Conservation (phyloP, 2,329 filamentous ascomycete genomes). For the Epichloe coenophiala region DNA sequence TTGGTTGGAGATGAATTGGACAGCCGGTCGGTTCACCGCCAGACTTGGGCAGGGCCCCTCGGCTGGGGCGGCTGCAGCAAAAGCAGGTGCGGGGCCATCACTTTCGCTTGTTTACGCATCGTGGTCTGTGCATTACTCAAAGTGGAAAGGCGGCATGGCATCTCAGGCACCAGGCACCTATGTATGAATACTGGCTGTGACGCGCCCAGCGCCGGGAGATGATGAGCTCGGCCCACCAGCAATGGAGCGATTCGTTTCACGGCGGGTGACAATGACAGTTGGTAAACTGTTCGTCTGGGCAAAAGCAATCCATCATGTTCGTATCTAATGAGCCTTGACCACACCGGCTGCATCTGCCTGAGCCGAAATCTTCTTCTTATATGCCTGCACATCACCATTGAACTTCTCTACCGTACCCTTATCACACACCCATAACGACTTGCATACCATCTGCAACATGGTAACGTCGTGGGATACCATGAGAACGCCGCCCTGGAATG, state of each 20-base stretch:
- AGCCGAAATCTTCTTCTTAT: slow-evolving; percentile 90
- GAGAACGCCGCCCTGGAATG: slow-evolving; percentile 86
- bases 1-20: slow-evolving; percentile 12
- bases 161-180: slow-evolving; percentile 1
- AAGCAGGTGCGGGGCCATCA: slow-evolving; percentile 14
- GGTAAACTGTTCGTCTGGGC: too few species aligned
- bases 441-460: slow-evolving; percentile 94
- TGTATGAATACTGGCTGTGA: not conserved
- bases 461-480: slow-evolving; percentile 99
- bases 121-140: slow-evolving; percentile 15
- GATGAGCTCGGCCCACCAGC: too few species aligned
- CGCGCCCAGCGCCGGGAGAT: too few species aligned
- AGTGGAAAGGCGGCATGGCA: slow-evolving; percentile 14
- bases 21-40: slow-evolving; percentile 17
- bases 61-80: slow-evolving; percentile 3
- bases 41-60: slow-evolving; percentile 7
- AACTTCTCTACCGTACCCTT: slow-evolving; percentile 91
- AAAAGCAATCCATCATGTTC: not conserved
- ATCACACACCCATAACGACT: slow-evolving; percentile 91
- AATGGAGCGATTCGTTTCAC: too few species aligned
- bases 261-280: too few species aligned
- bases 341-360: slow-evolving; percentile 84
- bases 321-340: slow-evolving; percentile 47
- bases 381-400: slow-evolving; percentile 83
- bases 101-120: slow-evolving; percentile 22